These are phyloP conservation scores for Citrus inodora DNA, from an alignment of 345 rosid species.

Conservation along the genomic window DNA sequence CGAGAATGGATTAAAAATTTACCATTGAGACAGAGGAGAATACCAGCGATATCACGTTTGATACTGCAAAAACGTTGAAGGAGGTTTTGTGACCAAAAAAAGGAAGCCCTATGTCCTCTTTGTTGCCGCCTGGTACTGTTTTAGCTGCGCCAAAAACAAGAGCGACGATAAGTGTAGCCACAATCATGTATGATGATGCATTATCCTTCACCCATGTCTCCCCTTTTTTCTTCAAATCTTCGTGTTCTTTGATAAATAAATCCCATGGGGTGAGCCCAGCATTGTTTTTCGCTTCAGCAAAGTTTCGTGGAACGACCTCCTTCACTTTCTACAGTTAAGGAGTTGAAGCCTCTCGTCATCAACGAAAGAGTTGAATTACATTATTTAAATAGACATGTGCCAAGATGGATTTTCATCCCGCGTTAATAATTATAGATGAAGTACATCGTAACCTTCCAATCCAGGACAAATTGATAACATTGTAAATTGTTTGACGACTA, in stretches of 20 bases:
- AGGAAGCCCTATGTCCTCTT: constrained; percentile 4
- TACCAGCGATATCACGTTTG: background rate
- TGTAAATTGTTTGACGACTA: no score
- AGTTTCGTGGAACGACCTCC: background rate
- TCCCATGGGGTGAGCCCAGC: background rate
- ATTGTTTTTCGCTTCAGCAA: background rate
- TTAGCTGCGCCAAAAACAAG: constrained; percentile 6
- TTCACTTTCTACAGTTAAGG: background rate
- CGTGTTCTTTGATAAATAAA: background rate
- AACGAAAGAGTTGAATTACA: no score
- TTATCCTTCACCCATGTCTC: constrained; percentile 3
- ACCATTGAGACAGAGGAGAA: background rate
- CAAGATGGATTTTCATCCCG: no score
- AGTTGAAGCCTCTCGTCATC: no score
- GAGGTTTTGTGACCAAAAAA: background rate
- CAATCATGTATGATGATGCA: constrained; percentile 5
- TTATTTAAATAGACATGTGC: no score
- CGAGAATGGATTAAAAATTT: constrained; percentile 4
- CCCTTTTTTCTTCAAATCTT: background rate
- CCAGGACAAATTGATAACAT: no score
- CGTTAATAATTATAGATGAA: no score
- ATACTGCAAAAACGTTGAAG: constrained; percentile 11
- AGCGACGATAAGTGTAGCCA: constrained; percentile 2
- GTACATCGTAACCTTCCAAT: no score
- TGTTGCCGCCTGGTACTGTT: constrained; percentile 6